These are phyloP conservation scores for Udeniomyces megalosporus DNA, from an alignment of 768 basidiomycete genomes.

Conservation along the genomic window DNA sequence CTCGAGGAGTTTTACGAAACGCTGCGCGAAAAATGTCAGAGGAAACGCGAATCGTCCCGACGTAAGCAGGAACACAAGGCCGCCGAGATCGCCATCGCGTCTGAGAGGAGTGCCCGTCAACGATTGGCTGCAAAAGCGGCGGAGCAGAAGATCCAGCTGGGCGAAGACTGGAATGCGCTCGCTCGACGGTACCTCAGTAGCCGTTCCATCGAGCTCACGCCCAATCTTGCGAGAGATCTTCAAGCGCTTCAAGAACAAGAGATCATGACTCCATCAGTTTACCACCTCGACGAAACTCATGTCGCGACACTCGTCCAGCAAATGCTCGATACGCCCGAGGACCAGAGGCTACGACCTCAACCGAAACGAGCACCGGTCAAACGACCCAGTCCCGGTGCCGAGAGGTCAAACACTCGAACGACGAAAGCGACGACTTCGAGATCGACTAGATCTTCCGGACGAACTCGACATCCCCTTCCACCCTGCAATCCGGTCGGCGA, in stretches of 20 bases:
- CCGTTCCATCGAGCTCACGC: background rate
- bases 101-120: background rate
- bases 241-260: background rate
- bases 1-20: background rate
- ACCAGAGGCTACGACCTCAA: background rate
- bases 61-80: background rate
- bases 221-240: background rate
- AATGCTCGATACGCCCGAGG: background rate
- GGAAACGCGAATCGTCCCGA: background rate
- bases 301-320: constrained; percentile 1
- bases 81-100: background rate
- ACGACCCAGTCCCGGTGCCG: background rate
- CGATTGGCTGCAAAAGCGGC: background rate
- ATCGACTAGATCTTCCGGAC: background rate
- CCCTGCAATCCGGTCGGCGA: background rate
- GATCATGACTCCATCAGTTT: background rate
- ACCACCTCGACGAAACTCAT: background rate
- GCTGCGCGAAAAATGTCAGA: background rate
- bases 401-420: no score
- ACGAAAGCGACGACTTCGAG: background rate
- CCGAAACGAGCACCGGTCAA: background rate
- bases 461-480: background rate
- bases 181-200: background rate
- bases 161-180: constrained; percentile 2
- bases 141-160: constrained; percentile 3